Evolutionary conservation across 2,329 filamentous ascomycete genomes (phyloP).

Genomic region (Neocatenulostroma microsporum): DNA sequence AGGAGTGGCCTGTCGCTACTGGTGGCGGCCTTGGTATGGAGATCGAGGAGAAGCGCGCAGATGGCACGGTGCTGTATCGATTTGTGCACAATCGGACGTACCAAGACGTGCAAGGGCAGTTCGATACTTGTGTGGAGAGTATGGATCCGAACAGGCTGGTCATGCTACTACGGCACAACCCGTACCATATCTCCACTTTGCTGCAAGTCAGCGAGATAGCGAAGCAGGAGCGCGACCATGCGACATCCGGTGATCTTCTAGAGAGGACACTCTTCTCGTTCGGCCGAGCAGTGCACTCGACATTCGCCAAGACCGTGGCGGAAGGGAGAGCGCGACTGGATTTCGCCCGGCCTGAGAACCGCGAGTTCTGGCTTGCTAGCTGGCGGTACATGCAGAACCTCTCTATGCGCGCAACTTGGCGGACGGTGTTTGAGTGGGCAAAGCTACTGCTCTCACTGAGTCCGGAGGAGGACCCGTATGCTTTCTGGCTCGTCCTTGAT

Average conservation of each 20-base stretch:
- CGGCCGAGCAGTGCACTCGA: slow-evolving; percentile 76
- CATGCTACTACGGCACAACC: slow-evolving; percentile 61
- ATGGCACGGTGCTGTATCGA: slow-evolving; percentile 63
- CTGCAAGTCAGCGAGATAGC: slow-evolving; percentile 89
- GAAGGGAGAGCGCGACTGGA: slow-evolving; percentile 73
- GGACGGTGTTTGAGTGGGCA: slow-evolving; percentile 88
- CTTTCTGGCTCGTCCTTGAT: slow-evolving; percentile 71
- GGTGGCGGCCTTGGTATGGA: slow-evolving; percentile 81
- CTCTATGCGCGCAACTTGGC: slow-evolving; percentile 82
- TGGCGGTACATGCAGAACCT: slow-evolving; percentile 85
- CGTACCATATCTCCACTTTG: slow-evolving; percentile 90
- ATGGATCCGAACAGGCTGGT: slow-evolving; percentile 83
- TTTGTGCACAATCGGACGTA: slow-evolving; percentile 71
- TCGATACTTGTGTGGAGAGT: slow-evolving; percentile 68
- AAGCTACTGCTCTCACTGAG: slow-evolving; percentile 74
- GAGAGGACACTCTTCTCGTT: slow-evolving; percentile 90
- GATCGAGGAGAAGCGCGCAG: slow-evolving; percentile 46
- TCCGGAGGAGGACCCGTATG: slow-evolving; percentile 69
- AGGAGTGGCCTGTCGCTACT: slow-evolving; percentile 74
- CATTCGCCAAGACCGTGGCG: slow-evolving; percentile 67
- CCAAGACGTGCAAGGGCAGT: slow-evolving; percentile 64
- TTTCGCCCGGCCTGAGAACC: slow-evolving; percentile 75
- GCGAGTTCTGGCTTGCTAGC: slow-evolving; percentile 84
- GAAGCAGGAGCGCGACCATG: slow-evolving; percentile 82
- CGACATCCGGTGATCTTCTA: slow-evolving; percentile 76